phyloP scores from a whole-genome alignment of 2,329 filamentous ascomycete species.

The Phyllosticta citribraziliensis region DNA sequence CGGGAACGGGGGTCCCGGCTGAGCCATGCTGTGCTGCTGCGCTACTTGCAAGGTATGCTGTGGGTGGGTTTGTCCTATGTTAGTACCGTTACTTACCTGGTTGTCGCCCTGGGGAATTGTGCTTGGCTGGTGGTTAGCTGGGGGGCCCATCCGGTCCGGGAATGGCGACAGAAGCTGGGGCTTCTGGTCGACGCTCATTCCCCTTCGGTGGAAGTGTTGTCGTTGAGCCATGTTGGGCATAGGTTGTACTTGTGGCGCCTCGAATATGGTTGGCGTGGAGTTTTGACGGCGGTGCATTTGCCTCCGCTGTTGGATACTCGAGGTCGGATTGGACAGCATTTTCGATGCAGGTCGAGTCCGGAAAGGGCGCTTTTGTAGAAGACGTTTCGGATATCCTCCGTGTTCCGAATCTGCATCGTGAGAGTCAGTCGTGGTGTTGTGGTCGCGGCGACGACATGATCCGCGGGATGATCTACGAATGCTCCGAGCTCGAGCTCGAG shows the following conservation, averaged over 20 bases:
- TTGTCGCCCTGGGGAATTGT: constrained; percentile 38
- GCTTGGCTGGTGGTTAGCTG: constrained; percentile 12
- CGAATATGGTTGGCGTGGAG: constrained; percentile 71
- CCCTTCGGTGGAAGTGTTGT: constrained; percentile 59
- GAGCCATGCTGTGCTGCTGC: constrained; percentile 77
- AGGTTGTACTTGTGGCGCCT: constrained; percentile 60
- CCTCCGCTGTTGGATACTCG: constrained; percentile 63
- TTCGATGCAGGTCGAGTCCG: constrained; percentile 62
- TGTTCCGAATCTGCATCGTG: constrained; percentile 31
- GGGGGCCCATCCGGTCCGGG: constrained; percentile 27
- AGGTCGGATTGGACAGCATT: constrained; percentile 68
- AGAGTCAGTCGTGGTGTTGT: constrained; percentile 2
- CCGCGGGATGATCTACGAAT: constrained; percentile 1
- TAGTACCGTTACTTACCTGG: constrained; percentile 45
- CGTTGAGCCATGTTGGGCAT: constrained; percentile 49
- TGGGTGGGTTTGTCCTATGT: constrained; percentile 46
- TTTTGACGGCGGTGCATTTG: constrained; percentile 77
- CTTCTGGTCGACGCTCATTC: constrained; percentile 68
- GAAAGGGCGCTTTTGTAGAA: constrained; percentile 30
- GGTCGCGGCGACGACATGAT: constrained; percentile 3
- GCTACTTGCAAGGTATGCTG: constrained; percentile 82
- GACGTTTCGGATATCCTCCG: constrained; percentile 6
- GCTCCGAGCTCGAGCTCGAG: background rate
- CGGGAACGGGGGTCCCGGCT: constrained; percentile 53
- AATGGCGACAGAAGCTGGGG: constrained; percentile 40